Evolutionary conservation across 2,329 filamentous ascomycete species (phyloP).

Genomic region (Fusarium secorum): DNA sequence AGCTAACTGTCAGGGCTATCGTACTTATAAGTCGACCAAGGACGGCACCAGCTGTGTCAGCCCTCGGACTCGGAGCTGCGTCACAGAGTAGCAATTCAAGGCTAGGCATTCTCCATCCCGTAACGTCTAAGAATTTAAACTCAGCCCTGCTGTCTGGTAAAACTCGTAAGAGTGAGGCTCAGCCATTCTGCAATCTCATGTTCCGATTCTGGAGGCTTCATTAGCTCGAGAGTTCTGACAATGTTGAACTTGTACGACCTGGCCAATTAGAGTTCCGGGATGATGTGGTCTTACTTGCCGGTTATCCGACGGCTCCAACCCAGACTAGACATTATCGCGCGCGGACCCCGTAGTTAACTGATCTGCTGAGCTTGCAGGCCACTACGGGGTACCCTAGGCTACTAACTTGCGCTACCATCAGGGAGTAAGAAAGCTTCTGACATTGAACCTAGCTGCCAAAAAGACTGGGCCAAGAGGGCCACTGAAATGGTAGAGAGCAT

Average conservation of each 20-base stretch:
- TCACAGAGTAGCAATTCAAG: not conserved
- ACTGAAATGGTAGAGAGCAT: rapidly evolving
- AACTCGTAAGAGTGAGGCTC: not conserved
- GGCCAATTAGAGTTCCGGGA: not conserved
- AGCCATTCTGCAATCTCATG: not conserved
- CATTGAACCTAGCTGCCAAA: not conserved
- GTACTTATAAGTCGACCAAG: not conserved
- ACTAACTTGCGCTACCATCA: rapidly evolving
- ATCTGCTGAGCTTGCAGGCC: not conserved
- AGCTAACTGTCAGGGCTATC: not conserved
- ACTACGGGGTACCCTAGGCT: not conserved
- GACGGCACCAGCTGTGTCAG: not conserved
- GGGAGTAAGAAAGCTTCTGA: not conserved
- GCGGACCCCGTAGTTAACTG: not conserved
- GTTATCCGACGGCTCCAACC: not conserved
- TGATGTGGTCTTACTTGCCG: not conserved
- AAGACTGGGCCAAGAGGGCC: not conserved
- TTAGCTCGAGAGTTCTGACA: not conserved
- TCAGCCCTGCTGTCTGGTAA: not conserved
- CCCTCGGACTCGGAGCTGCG: not conserved
- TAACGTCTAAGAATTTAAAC: not conserved
- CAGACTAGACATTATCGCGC: not conserved
- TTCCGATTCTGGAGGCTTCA: not conserved
- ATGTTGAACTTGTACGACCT: not conserved
- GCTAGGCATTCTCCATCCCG: not conserved